Percentiles rank a stretch among this genome's conserved stretches.
These are phyloP conservation scores for Cladosporium sp. DNA, from an alignment of 2,329 filamentous ascomycete species.

Conservation along the genomic window DNA sequence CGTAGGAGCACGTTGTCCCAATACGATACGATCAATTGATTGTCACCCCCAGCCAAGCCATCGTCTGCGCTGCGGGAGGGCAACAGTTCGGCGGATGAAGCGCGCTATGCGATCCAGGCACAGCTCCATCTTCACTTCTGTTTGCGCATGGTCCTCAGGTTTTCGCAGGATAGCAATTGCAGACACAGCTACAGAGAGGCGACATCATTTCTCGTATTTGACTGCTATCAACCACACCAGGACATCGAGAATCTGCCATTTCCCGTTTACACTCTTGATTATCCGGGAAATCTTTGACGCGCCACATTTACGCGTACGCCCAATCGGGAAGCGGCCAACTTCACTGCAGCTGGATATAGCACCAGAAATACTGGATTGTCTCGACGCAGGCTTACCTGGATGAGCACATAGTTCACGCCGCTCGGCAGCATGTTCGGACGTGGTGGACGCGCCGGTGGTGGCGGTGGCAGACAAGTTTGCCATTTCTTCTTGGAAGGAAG, in stretches of 20 bases:
- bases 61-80: too few species aligned
- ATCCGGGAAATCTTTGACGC: neutral
- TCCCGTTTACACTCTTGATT: too few species aligned
- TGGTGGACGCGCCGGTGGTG: conserved; percentile 6
- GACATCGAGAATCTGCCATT: too few species aligned
- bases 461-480: conserved; percentile 44
- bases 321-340: neutral
- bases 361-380: neutral
- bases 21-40: neutral
- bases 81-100: too few species aligned
- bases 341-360: neutral
- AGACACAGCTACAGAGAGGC: too few species aligned
- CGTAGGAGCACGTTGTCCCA: neutral
- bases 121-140: neutral
- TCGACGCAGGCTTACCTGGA: neutral
- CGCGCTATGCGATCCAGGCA: too few species aligned
- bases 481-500: conserved; percentile 61
- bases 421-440: conserved; percentile 3
- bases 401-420: neutral
- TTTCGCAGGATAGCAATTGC: too few species aligned
- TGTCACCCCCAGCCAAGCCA: neutral
- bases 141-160: neutral
- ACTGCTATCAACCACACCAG: too few species aligned
- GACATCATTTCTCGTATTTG: too few species aligned
- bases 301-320: conserved; percentile 5